Conservation (phyloP, 768 basidiomycete species). For the Termitomyces sp. region DNA sequence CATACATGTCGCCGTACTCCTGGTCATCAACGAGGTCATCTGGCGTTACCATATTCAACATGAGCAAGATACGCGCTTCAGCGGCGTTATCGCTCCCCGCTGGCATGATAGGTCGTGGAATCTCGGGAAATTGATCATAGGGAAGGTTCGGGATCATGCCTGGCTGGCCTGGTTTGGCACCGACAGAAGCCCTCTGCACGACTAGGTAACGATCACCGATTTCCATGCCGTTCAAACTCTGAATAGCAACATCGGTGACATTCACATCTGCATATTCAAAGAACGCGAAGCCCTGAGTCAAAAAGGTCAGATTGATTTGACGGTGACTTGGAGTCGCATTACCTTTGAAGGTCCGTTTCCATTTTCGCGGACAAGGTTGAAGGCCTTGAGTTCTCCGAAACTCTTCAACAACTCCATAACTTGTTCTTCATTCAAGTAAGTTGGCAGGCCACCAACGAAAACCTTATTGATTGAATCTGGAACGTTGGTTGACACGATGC, state of each 20-base stretch:
- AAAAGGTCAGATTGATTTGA: constrained; percentile 3
- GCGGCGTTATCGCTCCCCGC: constrained; percentile 55
- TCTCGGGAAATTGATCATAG: constrained; percentile 76
- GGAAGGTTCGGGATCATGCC: constrained; percentile 67
- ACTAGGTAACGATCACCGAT: constrained; percentile 93
- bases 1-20: constrained; percentile 91
- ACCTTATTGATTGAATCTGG: constrained; percentile 98
- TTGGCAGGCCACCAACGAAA: constrained; percentile 93
- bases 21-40: constrained; percentile 88
- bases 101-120: constrained; percentile 85
- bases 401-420: constrained; percentile 96
- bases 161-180: constrained; percentile 69
- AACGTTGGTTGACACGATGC: constrained; percentile 93
- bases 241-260: constrained; percentile 93
- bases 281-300: constrained; percentile 89
- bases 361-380: constrained; percentile 96
- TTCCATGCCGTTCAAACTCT: constrained; percentile 96
- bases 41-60: constrained; percentile 97
- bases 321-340: constrained; percentile 1
- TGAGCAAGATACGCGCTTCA: constrained; percentile 83
- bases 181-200: constrained; percentile 94
- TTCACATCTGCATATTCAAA: constrained; percentile 91
- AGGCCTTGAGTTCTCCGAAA: constrained; percentile 95
- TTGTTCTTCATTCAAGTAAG: constrained; percentile 96
- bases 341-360: constrained; percentile 87